Evolutionary conservation across 1,284 basidiomycete species (phyloP), one percentile per base, ranked within the genome.

Genomic region (Cutaneotrichosporon mucoides): DNA sequence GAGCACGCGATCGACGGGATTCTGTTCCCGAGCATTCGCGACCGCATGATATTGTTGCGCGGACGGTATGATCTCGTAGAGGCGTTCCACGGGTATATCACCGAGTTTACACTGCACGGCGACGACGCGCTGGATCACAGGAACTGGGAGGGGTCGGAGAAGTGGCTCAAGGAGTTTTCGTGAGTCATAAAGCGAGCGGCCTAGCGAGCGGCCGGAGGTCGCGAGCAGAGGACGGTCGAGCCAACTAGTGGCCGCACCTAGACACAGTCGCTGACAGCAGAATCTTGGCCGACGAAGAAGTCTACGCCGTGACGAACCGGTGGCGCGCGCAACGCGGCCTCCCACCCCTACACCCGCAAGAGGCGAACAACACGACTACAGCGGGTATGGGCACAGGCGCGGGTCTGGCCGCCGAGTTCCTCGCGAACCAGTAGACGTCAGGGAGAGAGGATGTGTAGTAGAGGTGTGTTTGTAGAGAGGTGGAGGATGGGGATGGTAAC

Each of bases 1-100:
- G 90, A 92, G 76, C 88, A 89, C 66, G 84, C 89, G n/a, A 90
- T 94, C 69, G 92, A 94, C 75, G 85, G 86, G 44, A 86, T 94
- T 53, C 82, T 90, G 62, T 89, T 92, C 77, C 89, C 92, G 46
- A 88, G 90, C 62, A 80, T 95, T 59, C 84, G 92, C 48, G 92
- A 95, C 72, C 84, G 90, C 37, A 88, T 94, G 84, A 95, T 95
- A 68, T 79, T 93, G 12, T 77, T 91, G 34, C 83, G 90, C 79
- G 88, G 74, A 4, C 68, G 69, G 51, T 77, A 73, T 49, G 75
- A 78, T 60, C 61, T 75, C 24, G 46, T 69, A 13, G 67, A 63
- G 33, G 68, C 67, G 1, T 69, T 79, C 54, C 62, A 69, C 48
- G 66, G 60, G 36, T 69, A 69, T 52, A 62, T 73, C 33, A 65